Evolutionary conservation across 441 rosid species (phyloP).

Genomic region (Croton setiger): DNA sequence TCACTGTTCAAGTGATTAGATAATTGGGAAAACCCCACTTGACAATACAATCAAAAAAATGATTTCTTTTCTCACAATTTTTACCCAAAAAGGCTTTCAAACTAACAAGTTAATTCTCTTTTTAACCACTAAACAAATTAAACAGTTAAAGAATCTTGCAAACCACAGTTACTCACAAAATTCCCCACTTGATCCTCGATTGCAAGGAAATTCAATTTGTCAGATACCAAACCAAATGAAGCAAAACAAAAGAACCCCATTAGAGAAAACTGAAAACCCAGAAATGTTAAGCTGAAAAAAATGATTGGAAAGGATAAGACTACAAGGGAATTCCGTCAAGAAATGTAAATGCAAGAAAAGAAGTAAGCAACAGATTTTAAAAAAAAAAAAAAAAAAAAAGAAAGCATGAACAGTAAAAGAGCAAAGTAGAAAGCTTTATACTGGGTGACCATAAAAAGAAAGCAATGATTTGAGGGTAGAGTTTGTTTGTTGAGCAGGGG

Average conservation of each 20-base stretch:
- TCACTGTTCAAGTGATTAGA: constrained; percentile 16
- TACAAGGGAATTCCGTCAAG: constrained; percentile 9
- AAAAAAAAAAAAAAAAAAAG: too few relatives aligned
- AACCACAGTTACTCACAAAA: constrained; percentile 3
- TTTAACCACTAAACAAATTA: not conserved
- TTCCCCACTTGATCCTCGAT: constrained; percentile 7
- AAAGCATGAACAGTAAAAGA: not conserved
- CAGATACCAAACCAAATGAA: constrained; percentile 16
- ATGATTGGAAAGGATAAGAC: not conserved
- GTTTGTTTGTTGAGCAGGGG: constrained; percentile 13
- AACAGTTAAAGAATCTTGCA: constrained; percentile 10
- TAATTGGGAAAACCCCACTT: constrained; percentile 12
- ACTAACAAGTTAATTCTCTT: not conserved
- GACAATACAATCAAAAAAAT: constrained; percentile 12
- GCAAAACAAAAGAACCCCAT: constrained; percentile 15
- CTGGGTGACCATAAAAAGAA: constrained; percentile 6
- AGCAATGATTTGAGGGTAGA: constrained; percentile 16
- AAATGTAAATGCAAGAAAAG: constrained; percentile 6
- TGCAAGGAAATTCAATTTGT: constrained; percentile 15
- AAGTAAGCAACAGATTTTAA: not conserved
- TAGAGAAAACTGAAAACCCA: constrained; percentile 6
- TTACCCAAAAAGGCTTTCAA: not conserved
- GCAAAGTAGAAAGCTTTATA: constrained; percentile 6
- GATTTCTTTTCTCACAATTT: not conserved
- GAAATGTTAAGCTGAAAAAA: not conserved